A percentile compares a stretch with the other conserved stretches of the same genome.
These are phyloP conservation scores for Prototheca wickerhamii DNA, from an alignment of 163 green algal genomes.

Conservation along the genomic window DNA sequence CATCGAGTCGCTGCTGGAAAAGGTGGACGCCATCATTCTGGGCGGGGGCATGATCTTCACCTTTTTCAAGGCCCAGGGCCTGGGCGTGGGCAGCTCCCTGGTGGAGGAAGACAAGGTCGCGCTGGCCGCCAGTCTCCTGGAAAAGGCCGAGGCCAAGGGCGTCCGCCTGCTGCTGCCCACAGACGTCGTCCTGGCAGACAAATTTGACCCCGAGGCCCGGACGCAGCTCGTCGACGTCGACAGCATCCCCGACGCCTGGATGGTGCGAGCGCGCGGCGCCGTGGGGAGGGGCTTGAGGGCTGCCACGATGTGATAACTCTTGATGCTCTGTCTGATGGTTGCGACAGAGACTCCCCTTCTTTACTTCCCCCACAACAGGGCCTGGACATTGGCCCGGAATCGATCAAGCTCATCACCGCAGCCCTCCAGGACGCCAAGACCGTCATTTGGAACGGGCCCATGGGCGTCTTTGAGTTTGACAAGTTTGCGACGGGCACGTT, in stretches of 20 bases:
- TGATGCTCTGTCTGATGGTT: too few relatives aligned
- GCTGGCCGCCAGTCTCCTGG: constrained; percentile 63
- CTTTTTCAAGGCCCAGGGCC: constrained; percentile 94
- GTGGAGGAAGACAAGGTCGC: constrained; percentile 97
- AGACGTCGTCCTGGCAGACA: constrained; percentile 94
- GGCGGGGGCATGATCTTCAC: constrained; percentile 99
- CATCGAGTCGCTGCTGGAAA: constrained; percentile 87
- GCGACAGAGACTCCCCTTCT: too few relatives aligned
- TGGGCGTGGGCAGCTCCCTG: constrained; percentile 73
- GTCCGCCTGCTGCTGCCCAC: constrained; percentile 89
- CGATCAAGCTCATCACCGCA: constrained; percentile 75
- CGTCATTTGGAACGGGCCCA: constrained; percentile 96
- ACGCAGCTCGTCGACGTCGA: constrained; percentile 67
- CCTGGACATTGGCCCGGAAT: constrained; percentile 97
- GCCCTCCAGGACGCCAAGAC: constrained; percentile 75
- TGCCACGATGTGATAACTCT: too few relatives aligned
- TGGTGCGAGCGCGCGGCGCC: constrained; percentile 46
- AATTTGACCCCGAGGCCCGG: constrained; percentile 81
- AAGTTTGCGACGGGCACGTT: constrained; percentile 85
- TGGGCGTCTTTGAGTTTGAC: constrained; percentile 91
- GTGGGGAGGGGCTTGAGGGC: neutral
- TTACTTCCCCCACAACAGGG: constrained; percentile 36
- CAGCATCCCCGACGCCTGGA: constrained; percentile 92
- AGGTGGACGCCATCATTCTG: constrained; percentile 88
- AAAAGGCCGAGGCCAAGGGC: constrained; percentile 80